phyloP scores from a whole-genome alignment of 768 basidiomycete species.

The Mycena galopus region DNA sequence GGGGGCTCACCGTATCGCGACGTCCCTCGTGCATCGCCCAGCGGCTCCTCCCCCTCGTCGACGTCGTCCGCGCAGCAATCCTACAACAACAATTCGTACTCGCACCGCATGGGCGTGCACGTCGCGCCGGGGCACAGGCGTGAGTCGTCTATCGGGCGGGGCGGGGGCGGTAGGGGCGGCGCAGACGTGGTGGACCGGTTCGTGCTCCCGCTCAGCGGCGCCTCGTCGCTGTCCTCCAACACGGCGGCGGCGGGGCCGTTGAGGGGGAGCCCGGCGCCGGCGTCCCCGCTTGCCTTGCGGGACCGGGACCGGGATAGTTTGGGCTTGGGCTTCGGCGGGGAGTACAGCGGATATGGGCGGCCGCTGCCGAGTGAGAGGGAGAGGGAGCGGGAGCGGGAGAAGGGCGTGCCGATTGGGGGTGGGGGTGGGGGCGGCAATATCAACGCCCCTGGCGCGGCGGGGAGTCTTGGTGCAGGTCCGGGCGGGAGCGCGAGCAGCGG shows the following conservation, averaged over 20 bases:
- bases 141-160: neutral
- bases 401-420: constrained; percentile 31
- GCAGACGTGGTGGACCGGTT: constrained; percentile 32
- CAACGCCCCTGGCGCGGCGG: neutral
- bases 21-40: no score
- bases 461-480: neutral
- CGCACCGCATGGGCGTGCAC: constrained; percentile 35
- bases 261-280: neutral
- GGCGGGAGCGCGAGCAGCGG: neutral
- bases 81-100: no score
- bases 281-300: constrained; percentile 9
- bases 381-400: constrained; percentile 34
- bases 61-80: no score
- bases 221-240: constrained; percentile 6
- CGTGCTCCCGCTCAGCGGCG: constrained; percentile 29
- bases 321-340: neutral
- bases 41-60: neutral
- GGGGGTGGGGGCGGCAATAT: no score
- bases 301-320: neutral
- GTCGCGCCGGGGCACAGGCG: constrained; percentile 19
- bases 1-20: no score
- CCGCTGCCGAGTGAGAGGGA: constrained; percentile 30
- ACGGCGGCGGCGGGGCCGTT: neutral
- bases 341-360: constrained; percentile 4
- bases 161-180: neutral